A percentile compares a stretch with the other conserved stretches of the same genome.
phyloP scores from a whole-genome alignment of 768 basidiomycete species.

The Termitomyces sp. region DNA sequence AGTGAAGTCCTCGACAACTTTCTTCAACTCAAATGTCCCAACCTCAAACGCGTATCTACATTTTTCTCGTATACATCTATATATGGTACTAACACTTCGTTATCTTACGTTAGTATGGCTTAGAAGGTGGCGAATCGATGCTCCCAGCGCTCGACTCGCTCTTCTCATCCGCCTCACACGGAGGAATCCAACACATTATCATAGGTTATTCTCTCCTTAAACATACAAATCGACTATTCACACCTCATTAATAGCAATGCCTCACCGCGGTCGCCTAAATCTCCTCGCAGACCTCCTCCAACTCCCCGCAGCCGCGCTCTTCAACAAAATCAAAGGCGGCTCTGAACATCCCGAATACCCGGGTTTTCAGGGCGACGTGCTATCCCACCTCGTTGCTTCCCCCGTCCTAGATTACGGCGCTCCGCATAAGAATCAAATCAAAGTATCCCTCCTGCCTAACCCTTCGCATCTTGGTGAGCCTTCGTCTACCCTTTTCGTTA shows the following conservation, averaged over 20 bases:
- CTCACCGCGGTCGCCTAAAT: conserved; percentile 84
- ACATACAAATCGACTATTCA: not conserved
- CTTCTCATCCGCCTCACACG: conserved; percentile 59
- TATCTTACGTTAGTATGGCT: conserved; percentile 51
- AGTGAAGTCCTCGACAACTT: conserved; percentile 86
- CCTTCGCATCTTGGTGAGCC: conserved; percentile 6
- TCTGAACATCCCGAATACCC: conserved; percentile 62
- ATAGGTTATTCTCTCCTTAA: conserved; percentile 28
- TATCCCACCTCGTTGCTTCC: conserved; percentile 79
- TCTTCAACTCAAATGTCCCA: conserved; percentile 84
- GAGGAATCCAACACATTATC: conserved; percentile 65
- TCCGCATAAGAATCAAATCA: conserved; percentile 33
- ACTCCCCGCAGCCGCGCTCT: conserved; percentile 61
- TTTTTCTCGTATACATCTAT: not conserved
- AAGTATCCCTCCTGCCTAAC: conserved; percentile 57
- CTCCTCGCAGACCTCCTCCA: conserved; percentile 74
- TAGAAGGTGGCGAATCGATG: conserved; percentile 95
- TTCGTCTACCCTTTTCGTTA: not conserved
- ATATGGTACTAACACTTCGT: not conserved
- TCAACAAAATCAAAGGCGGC: conserved; percentile 84
- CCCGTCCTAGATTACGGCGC: conserved; percentile 55
- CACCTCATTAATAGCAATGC: conserved; percentile 50
- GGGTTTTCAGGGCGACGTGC: conserved; percentile 74
- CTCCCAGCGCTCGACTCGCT: conserved; percentile 78
- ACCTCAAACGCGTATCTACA: conserved; percentile 57